phyloP scores from a whole-genome alignment of 352 stramenopile genomes.

The Pythium graminicola region DNA sequence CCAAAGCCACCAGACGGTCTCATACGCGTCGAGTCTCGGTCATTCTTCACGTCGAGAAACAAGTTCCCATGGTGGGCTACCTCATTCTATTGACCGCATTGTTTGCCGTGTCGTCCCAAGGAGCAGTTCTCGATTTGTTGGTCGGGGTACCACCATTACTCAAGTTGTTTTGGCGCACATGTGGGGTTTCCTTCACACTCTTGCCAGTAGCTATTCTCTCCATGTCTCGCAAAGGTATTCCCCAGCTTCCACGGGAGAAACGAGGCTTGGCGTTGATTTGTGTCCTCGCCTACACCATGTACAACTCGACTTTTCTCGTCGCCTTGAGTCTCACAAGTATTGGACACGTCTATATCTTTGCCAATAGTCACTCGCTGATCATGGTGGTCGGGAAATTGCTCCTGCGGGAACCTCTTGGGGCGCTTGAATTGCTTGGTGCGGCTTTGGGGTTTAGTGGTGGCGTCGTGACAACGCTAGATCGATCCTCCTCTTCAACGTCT shows the following conservation, averaged over 20 bases:
- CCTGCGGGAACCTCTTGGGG: conserved; percentile 26
- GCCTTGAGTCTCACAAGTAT: conserved; percentile 45
- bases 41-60: conserved; percentile 37
- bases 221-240: conserved; percentile 23
- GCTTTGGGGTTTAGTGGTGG: conserved; percentile 35
- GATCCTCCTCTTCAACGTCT: not conserved
- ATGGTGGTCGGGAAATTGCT: conserved; percentile 44
- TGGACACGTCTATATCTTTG: conserved; percentile 53
- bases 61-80: conserved; percentile 42
- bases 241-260: conserved; percentile 10
- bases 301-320: conserved; percentile 45
- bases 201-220: conserved; percentile 25
- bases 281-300: conserved; percentile 37
- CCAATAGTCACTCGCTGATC: conserved; percentile 49
- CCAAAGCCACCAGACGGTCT: not conserved
- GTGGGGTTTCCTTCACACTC: conserved; percentile 35
- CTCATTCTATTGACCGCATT: conserved; percentile 35
- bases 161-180: conserved; percentile 51
- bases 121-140: conserved; percentile 37
- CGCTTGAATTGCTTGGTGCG: conserved; percentile 35
- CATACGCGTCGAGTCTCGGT: conserved; percentile 20
- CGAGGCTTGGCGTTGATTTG: conserved; percentile 19
- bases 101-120: conserved; percentile 38
- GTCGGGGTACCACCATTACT: conserved; percentile 36
- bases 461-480: conserved; percentile 37